These are phyloP conservation scores for Haplosporangium sp. DNA, from an alignment of 371 early-diverging fungal genomes.

Conservation along the genomic window DNA sequence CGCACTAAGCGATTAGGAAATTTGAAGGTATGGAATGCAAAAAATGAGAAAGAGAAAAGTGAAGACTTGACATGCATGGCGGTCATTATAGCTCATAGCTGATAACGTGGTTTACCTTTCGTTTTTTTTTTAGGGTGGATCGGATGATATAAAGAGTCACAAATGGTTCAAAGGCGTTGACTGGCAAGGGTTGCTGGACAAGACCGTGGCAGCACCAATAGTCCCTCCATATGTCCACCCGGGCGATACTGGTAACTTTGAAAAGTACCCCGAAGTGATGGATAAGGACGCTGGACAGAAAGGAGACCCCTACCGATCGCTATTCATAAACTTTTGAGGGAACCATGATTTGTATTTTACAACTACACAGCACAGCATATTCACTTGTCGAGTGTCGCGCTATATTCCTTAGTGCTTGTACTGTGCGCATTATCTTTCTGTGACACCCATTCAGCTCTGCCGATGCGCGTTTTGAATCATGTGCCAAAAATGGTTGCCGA, in stretches of 20 bases:
- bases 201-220: conserved; percentile 73
- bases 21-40: conserved; percentile 71
- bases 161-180: conserved; percentile 89
- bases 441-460: no score
- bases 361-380: no score
- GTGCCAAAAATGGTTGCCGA: no score
- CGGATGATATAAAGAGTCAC: conserved; percentile 86
- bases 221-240: conserved; percentile 70
- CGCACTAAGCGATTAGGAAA: conserved; percentile 94
- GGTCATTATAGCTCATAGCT: neutral
- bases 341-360: no score
- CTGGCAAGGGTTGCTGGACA: conserved; percentile 82
- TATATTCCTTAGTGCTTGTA: no score
- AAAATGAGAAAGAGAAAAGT: no score
- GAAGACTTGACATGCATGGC: neutral
- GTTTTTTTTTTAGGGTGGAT: conserved; percentile 74
- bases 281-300: conserved; percentile 53
- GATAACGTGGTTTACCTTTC: neutral
- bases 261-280: conserved; percentile 62
- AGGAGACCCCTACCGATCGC: conserved; percentile 56
- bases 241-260: conserved; percentile 77
- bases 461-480: no score
- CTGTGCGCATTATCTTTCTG: no score
- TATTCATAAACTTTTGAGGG: conserved; percentile 60
- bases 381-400: no score